Evolutionary conservation across 805 yeast genomes (phyloP), one percentile per base, ranked within the genome.

Genomic region (Nakazawaea sp.): DNA sequence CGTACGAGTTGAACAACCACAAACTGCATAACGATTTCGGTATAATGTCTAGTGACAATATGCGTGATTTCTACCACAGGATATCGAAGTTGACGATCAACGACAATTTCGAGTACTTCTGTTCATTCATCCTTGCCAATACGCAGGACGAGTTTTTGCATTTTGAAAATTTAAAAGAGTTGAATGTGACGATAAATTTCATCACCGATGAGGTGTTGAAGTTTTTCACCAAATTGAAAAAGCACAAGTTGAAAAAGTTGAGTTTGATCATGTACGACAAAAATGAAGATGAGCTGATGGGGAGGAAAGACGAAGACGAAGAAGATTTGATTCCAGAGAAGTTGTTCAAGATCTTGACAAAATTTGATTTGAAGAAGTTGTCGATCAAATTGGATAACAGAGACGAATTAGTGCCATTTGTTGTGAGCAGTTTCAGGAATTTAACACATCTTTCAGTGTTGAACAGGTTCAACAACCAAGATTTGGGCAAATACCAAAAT

Each of bases 81-180:
- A 27, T 34, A 20, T n/a, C 4, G 20, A 34, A 27, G 20, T 27
- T 34, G 19, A 34, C 27, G 19, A 19, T 34, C 3, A 27, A 18
- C 9, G 12, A 27, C 32, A 34, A 34, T 27, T 34, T 34, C 23
- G 37, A 34, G 19, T 18, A 11, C 18, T 33, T 33, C n/a, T 17
- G 23, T 8, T 16, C 10, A 3, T 25, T 30, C 15, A 23, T 32
- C 2, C 11, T 4, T 8, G 4, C 19, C 13, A n/a, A n/a, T n/a
- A 30, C 11, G 12, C 19, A n/a, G n/a, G 27, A 5, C 18, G 19
- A 23, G 7, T n/a, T 15, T 10, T 10, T 11, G 7, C 9, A 18
- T 3, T 33, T 33, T 33, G 5, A 6, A 12, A 20, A 21, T 4
- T 16, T 35, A n/a, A 15, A 10, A 28, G 32, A 16, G 2, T 35